phyloP scores from a whole-genome alignment of 129 eudicot genomes.

The Arctium minus region DNA sequence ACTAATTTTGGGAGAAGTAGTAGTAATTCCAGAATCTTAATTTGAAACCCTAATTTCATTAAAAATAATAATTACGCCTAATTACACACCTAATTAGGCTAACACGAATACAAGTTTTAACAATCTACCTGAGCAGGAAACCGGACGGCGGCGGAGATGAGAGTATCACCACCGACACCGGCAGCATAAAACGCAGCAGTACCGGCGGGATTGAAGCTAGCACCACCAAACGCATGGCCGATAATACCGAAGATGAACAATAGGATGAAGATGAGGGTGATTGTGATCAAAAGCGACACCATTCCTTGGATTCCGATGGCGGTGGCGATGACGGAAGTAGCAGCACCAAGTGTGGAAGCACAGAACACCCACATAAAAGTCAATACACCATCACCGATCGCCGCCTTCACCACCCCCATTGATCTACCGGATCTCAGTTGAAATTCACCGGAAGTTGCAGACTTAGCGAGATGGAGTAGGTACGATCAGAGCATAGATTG shows the following conservation, averaged over 20 bases:
- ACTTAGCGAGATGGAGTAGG: neutral
- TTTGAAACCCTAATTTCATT: neutral
- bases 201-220: constrained; percentile 82
- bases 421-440: neutral
- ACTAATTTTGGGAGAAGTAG: neutral
- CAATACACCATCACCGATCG: constrained; percentile 44
- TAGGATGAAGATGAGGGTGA: constrained; percentile 40
- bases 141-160: constrained; percentile 68
- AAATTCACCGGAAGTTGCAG: neutral
- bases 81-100: neutral
- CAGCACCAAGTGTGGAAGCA: constrained; percentile 47
- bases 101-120: neutral
- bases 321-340: constrained; percentile 46
- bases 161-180: constrained; percentile 53
- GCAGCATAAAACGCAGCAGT: constrained; percentile 86
- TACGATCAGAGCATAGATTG: neutral
- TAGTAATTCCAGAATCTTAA: neutral
- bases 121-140: constrained; percentile 76
- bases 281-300: constrained; percentile 43
- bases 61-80: neutral
- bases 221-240: constrained; percentile 68
- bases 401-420: constrained; percentile 60
- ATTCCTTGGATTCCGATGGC: constrained; percentile 42
- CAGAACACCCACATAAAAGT: constrained; percentile 76
- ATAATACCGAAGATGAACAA: constrained; percentile 54